Conservation (phyloP, 331 rosid genomes). For the Prunus yedoensis region DNA sequence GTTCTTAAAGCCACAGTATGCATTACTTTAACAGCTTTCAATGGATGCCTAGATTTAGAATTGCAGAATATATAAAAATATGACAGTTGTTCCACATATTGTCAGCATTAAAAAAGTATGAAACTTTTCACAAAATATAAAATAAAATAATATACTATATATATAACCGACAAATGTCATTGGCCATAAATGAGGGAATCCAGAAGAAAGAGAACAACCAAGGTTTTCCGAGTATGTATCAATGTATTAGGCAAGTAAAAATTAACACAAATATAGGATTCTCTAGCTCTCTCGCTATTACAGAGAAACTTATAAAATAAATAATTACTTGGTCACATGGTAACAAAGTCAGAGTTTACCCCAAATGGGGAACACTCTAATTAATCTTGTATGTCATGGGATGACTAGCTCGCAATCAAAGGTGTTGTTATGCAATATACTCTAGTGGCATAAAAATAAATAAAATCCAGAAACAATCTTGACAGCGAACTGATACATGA, state of each 20-base stretch:
- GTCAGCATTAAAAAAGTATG: neutral
- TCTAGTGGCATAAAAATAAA: too few relatives aligned
- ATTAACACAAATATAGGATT: neutral
- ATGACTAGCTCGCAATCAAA: neutral
- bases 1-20: constrained; percentile 84
- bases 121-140: too few relatives aligned
- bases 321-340: neutral
- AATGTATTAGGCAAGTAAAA: too few relatives aligned
- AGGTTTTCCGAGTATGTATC: neutral
- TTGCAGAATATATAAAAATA: neutral
- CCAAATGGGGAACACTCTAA: neutral
- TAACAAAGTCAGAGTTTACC: neutral
- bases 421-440: neutral
- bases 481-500: neutral
- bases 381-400: neutral
- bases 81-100: neutral
- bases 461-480: too few relatives aligned
- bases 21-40: constrained; percentile 96
- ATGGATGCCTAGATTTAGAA: constrained; percentile 65
- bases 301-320: neutral
- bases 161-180: neutral
- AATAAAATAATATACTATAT: too few relatives aligned
- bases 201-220: neutral
- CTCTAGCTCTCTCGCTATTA: neutral
- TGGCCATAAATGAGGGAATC: neutral